Conservation (phyloP, 108 stramenopile genomes). For the Cylindrotheca closterium region DNA sequence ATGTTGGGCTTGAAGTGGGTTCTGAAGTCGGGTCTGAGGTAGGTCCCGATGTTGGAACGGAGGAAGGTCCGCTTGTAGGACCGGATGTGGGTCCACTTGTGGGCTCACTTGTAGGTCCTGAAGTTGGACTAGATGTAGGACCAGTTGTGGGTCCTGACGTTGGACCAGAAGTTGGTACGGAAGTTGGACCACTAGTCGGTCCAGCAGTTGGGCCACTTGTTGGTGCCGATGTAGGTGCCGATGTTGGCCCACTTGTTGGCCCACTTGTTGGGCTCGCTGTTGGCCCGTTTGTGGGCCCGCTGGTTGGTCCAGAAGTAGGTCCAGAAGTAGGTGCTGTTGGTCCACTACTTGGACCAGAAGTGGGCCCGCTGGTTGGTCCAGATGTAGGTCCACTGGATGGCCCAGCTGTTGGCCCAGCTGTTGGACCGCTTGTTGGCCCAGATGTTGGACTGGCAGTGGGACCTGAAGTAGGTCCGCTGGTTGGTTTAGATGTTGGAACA, state of each 20-base stretch:
- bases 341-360: too few species aligned
- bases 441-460: background rate
- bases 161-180: constrained; percentile 7
- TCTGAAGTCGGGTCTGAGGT: constrained; percentile 8
- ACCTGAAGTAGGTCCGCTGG: too few species aligned
- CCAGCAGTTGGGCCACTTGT: too few species aligned
- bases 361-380: too few species aligned
- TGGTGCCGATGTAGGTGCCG: too few species aligned
- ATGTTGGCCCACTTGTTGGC: too few species aligned
- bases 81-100: background rate
- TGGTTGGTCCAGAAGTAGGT: too few species aligned
- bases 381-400: too few species aligned
- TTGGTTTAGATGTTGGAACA: too few species aligned
- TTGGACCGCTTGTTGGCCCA: background rate
- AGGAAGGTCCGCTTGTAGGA: constrained; percentile 1
- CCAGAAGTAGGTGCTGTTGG: too few species aligned
- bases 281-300: background rate
- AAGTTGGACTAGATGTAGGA: constrained; percentile 2
- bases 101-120: constrained; percentile 2
- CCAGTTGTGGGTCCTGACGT: constrained; percentile 2
- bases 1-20: too few species aligned
- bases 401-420: too few species aligned
- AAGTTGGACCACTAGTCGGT: background rate
- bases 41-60: constrained; percentile 10
- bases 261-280: background rate